Evolutionary conservation across 495 filamentous ascomycete genomes (phyloP).

Genomic region (Eremomyces bilateralis): DNA sequence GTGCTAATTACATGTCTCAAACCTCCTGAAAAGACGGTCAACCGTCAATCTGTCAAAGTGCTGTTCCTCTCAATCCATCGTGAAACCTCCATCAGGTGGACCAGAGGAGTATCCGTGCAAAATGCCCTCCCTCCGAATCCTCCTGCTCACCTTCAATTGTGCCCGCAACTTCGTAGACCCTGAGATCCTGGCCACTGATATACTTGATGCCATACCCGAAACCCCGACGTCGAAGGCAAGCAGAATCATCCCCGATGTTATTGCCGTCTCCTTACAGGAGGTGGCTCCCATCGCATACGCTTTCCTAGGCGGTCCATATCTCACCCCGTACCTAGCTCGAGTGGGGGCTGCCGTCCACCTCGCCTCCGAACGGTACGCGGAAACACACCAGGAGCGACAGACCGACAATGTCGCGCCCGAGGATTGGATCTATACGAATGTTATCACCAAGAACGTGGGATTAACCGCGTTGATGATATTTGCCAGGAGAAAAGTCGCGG

Average conservation of each 20-base stretch:
- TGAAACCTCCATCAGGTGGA: no score
- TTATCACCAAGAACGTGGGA: conserved; percentile 49
- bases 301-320: conserved; percentile 65
- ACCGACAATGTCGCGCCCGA: conserved; percentile 3
- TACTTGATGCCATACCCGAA: conserved; percentile 43
- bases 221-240: no score
- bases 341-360: conserved; percentile 46
- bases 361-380: conserved; percentile 24
- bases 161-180: conserved; percentile 42
- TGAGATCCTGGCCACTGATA: conserved; percentile 40
- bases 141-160: conserved; percentile 83
- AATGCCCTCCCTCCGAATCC: conserved; percentile 32
- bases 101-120: no score
- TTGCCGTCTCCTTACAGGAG: conserved; percentile 57
- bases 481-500: conserved; percentile 30
- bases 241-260: conserved; percentile 19
- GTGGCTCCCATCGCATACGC: conserved; percentile 63
- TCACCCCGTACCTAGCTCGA: conserved; percentile 51
- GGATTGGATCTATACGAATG: conserved; percentile 22
- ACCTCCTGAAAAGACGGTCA: no score
- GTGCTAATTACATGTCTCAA: no score
- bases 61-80: no score
- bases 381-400: background rate
- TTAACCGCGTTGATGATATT: conserved; percentile 83
- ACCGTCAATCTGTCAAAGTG: no score